Percentiles rank a stretch among this genome's conserved stretches.
These are phyloP conservation scores for Backusella mclennaniae DNA, from an alignment of 192 early-diverging fungal species.

Conservation along the genomic window DNA sequence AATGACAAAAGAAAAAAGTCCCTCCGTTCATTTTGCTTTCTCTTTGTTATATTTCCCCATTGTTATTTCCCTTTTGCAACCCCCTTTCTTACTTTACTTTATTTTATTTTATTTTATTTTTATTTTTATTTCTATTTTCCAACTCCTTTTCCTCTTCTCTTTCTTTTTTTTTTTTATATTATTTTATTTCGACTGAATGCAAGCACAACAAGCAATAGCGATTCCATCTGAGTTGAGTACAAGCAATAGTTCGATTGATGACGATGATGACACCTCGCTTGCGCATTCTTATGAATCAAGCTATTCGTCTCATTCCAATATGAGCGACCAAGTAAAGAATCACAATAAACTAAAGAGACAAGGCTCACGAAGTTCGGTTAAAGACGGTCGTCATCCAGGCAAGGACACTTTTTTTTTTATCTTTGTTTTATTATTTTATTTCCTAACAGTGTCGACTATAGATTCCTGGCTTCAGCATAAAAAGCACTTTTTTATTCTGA, in stretches of 20 bases:
- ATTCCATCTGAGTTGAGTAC: neutral
- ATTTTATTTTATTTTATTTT: neutral
- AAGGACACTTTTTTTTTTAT: neutral
- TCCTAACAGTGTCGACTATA: neutral
- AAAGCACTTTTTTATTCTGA: conserved; percentile 92
- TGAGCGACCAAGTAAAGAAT: conserved; percentile 25
- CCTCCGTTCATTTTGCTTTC: neutral
- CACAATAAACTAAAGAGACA: conserved; percentile 33
- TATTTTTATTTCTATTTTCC: neutral
- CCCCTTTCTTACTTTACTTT: neutral
- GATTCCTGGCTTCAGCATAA: conserved; percentile 55
- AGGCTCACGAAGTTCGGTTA: conserved; percentile 35
- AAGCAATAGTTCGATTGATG: neutral
- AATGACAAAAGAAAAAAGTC: neutral
- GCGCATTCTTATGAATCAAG: conserved; percentile 24
- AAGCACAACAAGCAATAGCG: neutral
- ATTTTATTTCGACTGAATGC: neutral
- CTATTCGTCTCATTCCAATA: conserved; percentile 22
- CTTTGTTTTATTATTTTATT: neutral
- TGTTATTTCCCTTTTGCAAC: neutral
- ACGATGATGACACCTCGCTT: neutral
- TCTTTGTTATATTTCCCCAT: neutral
- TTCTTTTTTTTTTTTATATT: neutral
- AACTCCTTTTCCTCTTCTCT: neutral
- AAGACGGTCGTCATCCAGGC: conserved; percentile 4